These are phyloP conservation scores for Fusarium paranaense DNA, from an alignment of 2,329 filamentous ascomycete genomes.

Conservation along the genomic window DNA sequence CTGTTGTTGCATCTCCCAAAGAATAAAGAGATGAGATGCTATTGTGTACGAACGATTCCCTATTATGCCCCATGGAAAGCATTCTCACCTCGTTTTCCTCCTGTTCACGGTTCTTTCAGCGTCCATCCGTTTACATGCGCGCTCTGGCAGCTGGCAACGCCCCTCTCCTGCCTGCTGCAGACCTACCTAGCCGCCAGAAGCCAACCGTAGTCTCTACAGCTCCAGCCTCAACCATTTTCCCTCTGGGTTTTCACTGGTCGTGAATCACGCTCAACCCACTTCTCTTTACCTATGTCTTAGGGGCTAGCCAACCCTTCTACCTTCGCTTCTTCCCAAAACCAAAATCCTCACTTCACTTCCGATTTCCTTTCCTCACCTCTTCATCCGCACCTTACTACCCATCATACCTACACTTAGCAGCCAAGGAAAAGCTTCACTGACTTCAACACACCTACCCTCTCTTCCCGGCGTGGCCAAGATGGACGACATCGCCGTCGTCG, in stretches of 20 bases:
- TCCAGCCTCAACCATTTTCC: neutral
- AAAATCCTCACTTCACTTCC: neutral
- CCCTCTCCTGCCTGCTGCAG: neutral
- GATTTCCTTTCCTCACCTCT: neutral
- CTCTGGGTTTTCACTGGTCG: neutral
- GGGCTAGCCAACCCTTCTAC: neutral
- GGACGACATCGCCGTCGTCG: constrained; percentile 65
- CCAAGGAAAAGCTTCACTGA: neutral
- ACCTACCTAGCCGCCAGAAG: neutral
- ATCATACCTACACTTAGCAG: neutral
- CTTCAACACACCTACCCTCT: neutral
- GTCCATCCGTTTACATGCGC: neutral
- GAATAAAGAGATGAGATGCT: neutral
- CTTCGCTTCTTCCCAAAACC: neutral
- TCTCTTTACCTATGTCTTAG: neutral
- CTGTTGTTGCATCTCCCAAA: neutral
- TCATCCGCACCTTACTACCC: neutral
- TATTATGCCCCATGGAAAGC: neutral
- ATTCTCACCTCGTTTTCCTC: neutral
- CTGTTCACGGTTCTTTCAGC: neutral
- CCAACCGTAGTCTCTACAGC: neutral
- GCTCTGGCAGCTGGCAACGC: neutral
- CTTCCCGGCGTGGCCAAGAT: constrained; percentile 22
- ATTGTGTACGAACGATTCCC: neutral
- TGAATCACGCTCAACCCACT: neutral